Conservation (phyloP, 768 basidiomycete species). For the Lactarius deliciosus region DNA sequence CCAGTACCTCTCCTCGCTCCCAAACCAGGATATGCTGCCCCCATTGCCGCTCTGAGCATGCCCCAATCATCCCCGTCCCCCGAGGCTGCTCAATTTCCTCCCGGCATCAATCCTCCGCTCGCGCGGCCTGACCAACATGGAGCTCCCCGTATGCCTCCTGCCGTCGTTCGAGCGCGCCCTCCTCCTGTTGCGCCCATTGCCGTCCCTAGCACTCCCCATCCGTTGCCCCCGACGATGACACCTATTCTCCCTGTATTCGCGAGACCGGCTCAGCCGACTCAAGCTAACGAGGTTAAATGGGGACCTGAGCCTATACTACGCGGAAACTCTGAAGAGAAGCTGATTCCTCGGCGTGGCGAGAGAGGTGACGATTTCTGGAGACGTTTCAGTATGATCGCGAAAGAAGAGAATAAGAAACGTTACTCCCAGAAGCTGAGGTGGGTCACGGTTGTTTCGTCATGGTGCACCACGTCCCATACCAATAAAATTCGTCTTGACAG, state of each 20-base stretch:
- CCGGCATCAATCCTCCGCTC: conserved; percentile 35
- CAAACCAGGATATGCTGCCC: conserved; percentile 70
- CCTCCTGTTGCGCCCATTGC: conserved; percentile 35
- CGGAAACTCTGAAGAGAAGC: conserved; percentile 63
- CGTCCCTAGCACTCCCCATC: conserved; percentile 62
- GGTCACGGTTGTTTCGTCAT: background rate
- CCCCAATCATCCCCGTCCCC: conserved; percentile 47
- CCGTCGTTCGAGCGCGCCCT: conserved; percentile 35
- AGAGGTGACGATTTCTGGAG: conserved; percentile 86
- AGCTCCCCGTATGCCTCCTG: conserved; percentile 19
- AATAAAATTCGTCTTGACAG: conserved; percentile 36
- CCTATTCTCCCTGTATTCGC: conserved; percentile 80
- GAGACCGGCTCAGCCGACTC: conserved; percentile 49
- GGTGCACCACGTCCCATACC: background rate
- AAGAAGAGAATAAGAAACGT: conserved; percentile 52
- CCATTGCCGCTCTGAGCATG: conserved; percentile 63
- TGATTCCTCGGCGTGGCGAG: conserved; percentile 67
- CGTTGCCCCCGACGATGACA: conserved; percentile 71
- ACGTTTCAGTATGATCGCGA: conserved; percentile 81
- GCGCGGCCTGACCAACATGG: conserved; percentile 32
- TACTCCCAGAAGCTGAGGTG: conserved; percentile 47
- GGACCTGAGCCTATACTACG: conserved; percentile 55
- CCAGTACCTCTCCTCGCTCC: conserved; percentile 60
- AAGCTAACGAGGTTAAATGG: conserved; percentile 42
- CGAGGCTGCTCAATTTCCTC: conserved; percentile 34